Conservation (phyloP, 2,329 filamentous ascomycete genomes). For the Apiospora arundinis region DNA sequence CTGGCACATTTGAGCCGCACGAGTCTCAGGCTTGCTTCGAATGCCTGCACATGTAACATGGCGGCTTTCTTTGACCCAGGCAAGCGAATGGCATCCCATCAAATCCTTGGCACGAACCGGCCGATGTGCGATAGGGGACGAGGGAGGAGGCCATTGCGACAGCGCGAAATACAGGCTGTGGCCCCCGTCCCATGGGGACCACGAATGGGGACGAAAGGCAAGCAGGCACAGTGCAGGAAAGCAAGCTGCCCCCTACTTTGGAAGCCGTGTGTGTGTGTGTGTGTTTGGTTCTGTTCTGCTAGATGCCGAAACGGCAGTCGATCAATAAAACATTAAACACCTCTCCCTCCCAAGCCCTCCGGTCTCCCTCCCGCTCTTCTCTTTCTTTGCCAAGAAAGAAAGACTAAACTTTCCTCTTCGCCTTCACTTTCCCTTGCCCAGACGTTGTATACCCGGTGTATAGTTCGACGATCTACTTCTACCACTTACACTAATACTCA, state of each 20-base stretch:
- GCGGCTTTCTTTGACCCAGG: neutral
- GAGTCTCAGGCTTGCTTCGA: slow-evolving; percentile 23
- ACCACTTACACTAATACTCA: neutral
- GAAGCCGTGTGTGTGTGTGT: neutral
- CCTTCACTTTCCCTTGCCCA: slow-evolving; percentile 2
- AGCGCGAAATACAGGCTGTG: neutral
- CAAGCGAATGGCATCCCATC: neutral
- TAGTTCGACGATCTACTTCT: slow-evolving; percentile 7
- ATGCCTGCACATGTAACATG: slow-evolving; percentile 26
- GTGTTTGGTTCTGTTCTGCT: neutral
- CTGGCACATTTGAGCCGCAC: slow-evolving; percentile 1
- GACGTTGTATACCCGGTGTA: slow-evolving; percentile 20
- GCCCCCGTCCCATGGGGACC: neutral
- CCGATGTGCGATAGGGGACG: neutral
- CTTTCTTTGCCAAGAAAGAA: slow-evolving; percentile 3
- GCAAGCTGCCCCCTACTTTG: neutral
- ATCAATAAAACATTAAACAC: slow-evolving; percentile 10
- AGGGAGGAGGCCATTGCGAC: neutral
- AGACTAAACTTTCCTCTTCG: slow-evolving; percentile 13
- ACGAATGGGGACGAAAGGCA: neutral
- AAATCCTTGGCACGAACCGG: neutral
- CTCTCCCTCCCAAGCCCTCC: neutral
- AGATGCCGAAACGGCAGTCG: neutral
- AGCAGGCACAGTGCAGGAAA: neutral
- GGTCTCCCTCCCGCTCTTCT: neutral